Evolutionary conservation across 176 grass and related monocot genomes (phyloP), one percentile per base, ranked within the genome.

Genomic region (Triticum turgidum): DNA sequence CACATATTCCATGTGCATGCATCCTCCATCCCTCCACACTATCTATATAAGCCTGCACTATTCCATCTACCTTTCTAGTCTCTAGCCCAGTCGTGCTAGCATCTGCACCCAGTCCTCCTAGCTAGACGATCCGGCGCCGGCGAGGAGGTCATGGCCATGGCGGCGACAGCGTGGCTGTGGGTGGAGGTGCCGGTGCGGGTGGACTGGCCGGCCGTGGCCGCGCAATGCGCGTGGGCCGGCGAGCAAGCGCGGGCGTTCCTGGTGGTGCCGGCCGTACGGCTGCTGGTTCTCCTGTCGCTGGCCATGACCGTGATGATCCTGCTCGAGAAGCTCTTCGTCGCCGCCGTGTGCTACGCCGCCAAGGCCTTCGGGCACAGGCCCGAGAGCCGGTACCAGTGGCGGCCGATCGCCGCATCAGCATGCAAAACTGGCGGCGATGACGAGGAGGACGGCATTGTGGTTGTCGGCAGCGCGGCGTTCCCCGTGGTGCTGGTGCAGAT

Each of bases 401-500:
- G 81, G 18, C 75, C 84, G 38, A 93, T 94, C 75, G 12, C 15
- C 11, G 18, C 11, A 5, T 63, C 39, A 11, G 80, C 45, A 1
- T 75, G 0, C 11, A 6, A 18, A 0, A 18, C 51, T 18, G 12
- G 0, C 58, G 13, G 0, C 2, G 67, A 11, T 4, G 89, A 92
- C 2, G 74, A 62, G 76, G 89, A 87, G 56, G 20, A 70, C 41
- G 73, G 35, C 51, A 54, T 54, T 54, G 51, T 54, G 1, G 15
- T 17, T 5, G 9, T 35, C 6, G 65, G 82, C 18, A 41, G 5
- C 51, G 12, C 25, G 9, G 82, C 45, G 32, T 87, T 78, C 83
- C 97, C 97, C 15, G 87, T 91, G 90, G 97, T 99, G 72, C 90
- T 99, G 9, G 97, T 99, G 73, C 97, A 99, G 83, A 99, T 99